Evolutionary conservation across 805 yeast genomes (phyloP).

Genomic region (Candida vaughaniae): DNA sequence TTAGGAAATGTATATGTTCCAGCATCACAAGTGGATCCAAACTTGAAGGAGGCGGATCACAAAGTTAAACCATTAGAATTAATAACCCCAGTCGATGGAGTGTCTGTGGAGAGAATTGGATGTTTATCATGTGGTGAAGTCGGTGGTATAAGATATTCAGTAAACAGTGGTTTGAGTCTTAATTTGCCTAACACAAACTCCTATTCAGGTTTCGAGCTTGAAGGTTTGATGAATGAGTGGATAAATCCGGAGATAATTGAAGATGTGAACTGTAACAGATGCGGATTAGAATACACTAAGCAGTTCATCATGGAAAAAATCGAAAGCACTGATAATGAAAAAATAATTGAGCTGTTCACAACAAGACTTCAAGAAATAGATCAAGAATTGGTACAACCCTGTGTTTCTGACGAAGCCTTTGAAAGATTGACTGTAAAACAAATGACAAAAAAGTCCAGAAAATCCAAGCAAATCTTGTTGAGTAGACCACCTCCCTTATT

Average conservation of each 20-base stretch:
- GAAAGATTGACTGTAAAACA: conserved; percentile 71
- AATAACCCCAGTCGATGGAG: conserved; percentile 90
- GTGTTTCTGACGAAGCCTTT: conserved; percentile 78
- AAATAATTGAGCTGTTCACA: conserved; percentile 27
- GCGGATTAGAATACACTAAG: conserved; percentile 68
- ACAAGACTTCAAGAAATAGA: conserved; percentile 31
- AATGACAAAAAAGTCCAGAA: conserved; percentile 70
- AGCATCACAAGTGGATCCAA: conserved; percentile 75
- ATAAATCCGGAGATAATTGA: conserved; percentile 80
- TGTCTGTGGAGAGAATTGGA: conserved; percentile 84
- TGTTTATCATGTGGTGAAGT: conserved; percentile 90
- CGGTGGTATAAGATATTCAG: conserved; percentile 86
- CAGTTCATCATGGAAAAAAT: conserved; percentile 52
- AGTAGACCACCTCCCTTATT: conserved; percentile 81
- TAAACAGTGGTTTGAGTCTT: conserved; percentile 69
- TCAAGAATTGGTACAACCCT: conserved; percentile 57
- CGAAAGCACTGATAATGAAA: conserved; percentile 40
- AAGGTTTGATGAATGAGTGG: conserved; percentile 64
- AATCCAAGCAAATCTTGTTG: conserved; percentile 79
- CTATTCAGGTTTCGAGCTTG: conserved; percentile 36
- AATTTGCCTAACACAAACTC: conserved; percentile 53
- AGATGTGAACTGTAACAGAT: conserved; percentile 92
- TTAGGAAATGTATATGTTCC: conserved; percentile 70
- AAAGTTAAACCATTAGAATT: conserved; percentile 54
- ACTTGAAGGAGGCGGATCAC: conserved; percentile 42